Conservation (phyloP, 23 red algal genomes). For the Gracilariopsis chorda region DNA sequence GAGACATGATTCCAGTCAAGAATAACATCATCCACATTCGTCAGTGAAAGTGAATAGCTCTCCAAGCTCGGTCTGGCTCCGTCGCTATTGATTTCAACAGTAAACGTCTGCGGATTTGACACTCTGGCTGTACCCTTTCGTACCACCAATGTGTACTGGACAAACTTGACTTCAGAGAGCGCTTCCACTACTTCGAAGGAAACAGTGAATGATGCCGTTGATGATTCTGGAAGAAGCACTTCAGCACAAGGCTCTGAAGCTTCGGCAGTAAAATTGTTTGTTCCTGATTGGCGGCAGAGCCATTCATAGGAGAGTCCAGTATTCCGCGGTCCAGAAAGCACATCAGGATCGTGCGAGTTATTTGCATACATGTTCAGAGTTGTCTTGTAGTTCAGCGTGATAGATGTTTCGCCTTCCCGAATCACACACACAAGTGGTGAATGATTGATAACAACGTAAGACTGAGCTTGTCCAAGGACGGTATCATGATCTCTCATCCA, state of each 20-base stretch:
- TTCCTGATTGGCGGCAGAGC: constrained; percentile 36
- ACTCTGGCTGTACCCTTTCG: constrained; percentile 53
- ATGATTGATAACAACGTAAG: constrained; percentile 43
- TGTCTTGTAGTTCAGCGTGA: constrained; percentile 44
- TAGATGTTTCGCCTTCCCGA: constrained; percentile 47
- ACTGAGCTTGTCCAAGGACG: constrained; percentile 47
- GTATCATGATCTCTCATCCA: constrained; percentile 19
- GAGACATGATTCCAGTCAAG: constrained; percentile 40
- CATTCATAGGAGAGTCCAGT: constrained; percentile 56
- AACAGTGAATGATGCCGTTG: background rate
- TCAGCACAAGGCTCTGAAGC: constrained; percentile 13
- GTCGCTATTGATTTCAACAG: constrained; percentile 20
- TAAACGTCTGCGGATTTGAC: constrained; percentile 36
- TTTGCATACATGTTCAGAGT: constrained; percentile 42
- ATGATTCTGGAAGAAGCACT: constrained; percentile 30
- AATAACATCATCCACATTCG: constrained; percentile 26
- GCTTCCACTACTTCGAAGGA: constrained; percentile 32
- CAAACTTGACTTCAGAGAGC: background rate
- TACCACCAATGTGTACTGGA: constrained; percentile 60
- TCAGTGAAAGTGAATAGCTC: constrained; percentile 44
- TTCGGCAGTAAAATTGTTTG: constrained; percentile 24
- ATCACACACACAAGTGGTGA: constrained; percentile 44
- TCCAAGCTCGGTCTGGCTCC: constrained; percentile 13
- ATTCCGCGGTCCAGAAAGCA: constrained; percentile 7
- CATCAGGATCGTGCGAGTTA: constrained; percentile 68